Base-by-base conservation (phyloP, 495 filamentous ascomycete species). In the Pyrenula massariospora region DNA sequence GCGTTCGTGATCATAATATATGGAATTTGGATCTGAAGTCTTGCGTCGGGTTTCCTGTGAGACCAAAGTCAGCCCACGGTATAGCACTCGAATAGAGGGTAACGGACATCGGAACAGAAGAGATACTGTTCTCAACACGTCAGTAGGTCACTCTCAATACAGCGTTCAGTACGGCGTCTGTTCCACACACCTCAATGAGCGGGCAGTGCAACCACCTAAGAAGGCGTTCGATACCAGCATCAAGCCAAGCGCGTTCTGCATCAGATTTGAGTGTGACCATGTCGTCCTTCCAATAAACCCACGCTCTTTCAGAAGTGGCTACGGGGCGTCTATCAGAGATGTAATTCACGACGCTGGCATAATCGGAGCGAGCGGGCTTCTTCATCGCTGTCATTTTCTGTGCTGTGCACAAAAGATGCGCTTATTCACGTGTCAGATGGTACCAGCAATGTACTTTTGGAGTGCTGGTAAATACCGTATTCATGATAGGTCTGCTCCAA, bases 241-340 rank as follows among this genome's bases (percentile, higher is more conserved):
- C 72, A 21, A 75, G 70, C 48, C 65, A 63, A 23, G 70, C 65
- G 53, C 69, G 61, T 55, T 76, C 73, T 10, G 70, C 59, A 0
- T 70, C 73, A 11, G 57, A 62, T 5, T 66, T 56, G 1, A 75
- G 57, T 10, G 69, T 70, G 1, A 76, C 56, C 10, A 71, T 64
- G 56, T 76, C 73, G 56, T 70, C 73, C 58, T 69, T 71, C 10
- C 61, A 58, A 25, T 63, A 61, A 1, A 54, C 61, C 53, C 56
- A 57, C 21, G 72, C 70, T 5, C 58, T 36, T 49, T 69, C 57
- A 12, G 56, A 59, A 0, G 73, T 50, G 3, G 66, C 66, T 1
- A 59, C 62, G 8, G 49, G 56, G 12, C 57, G 61, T 42, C 31
- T n/a, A 24, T 65, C 65, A 24, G 64, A 60, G 59, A 72, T 58